These are phyloP conservation scores for Lavandula angustifolia DNA, from an alignment of 257 asterid species.

Conservation along the genomic window DNA sequence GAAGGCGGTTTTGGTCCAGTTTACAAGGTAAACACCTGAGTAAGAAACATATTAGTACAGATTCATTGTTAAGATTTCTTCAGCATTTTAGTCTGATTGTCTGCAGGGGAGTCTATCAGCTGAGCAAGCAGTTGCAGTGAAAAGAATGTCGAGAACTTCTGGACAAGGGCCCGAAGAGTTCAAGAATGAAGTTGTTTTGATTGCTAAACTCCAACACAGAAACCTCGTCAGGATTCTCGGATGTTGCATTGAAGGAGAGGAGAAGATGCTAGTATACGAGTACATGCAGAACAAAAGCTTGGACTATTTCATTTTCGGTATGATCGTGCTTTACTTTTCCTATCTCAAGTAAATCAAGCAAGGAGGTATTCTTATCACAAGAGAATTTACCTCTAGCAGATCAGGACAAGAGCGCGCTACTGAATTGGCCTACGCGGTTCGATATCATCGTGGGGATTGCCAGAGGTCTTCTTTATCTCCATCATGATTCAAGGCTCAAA, in stretches of 20 bases:
- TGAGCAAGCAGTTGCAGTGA: slow-evolving; percentile 31
- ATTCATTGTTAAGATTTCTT: too few relatives aligned
- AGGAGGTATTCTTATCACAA: background rate
- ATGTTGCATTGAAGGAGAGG: slow-evolving; percentile 35
- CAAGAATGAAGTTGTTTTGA: slow-evolving; percentile 31
- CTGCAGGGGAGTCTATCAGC: slow-evolving; percentile 34
- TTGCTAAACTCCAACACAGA: slow-evolving; percentile 37
- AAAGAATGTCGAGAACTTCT: slow-evolving; percentile 33
- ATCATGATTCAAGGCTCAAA: slow-evolving; percentile 26
- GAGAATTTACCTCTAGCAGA: slow-evolving; percentile 2
- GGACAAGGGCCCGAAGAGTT: slow-evolving; percentile 36
- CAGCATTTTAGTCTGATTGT: background rate
- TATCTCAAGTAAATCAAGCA: too few relatives aligned
- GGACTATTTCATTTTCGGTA: slow-evolving; percentile 35
- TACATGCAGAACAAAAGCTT: slow-evolving; percentile 39
- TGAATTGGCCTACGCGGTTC: slow-evolving; percentile 24
- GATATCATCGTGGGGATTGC: slow-evolving; percentile 26
- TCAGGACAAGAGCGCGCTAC: background rate
- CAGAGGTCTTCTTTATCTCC: slow-evolving; percentile 25
- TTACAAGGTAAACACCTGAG: slow-evolving; percentile 23
- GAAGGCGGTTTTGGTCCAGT: slow-evolving; percentile 48
- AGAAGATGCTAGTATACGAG: slow-evolving; percentile 36
- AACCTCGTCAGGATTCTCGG: slow-evolving; percentile 37
- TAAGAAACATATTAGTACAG: too few relatives aligned
- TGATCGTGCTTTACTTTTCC: too few relatives aligned